Conservation (phyloP, 148 eudicot species). For the Vaccinium myrtillus region DNA sequence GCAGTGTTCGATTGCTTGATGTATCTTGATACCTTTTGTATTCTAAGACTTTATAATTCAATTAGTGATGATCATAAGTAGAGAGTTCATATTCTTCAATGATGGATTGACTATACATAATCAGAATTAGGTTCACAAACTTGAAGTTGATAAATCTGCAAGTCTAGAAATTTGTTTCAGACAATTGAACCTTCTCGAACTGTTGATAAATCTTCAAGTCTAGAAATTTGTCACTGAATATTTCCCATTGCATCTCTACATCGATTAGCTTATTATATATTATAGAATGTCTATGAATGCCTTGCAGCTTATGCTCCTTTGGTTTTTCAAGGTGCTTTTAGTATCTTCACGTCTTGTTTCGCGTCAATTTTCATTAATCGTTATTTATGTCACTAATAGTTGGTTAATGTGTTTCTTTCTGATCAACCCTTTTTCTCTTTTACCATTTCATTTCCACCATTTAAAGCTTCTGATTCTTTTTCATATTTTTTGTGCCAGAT, state of each 20-base stretch:
- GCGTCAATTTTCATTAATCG: background rate
- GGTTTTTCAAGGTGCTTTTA: background rate
- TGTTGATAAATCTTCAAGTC: too few relatives aligned
- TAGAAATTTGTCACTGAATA: too few relatives aligned
- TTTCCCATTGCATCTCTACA: background rate
- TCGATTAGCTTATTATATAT: background rate
- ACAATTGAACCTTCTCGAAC: too few relatives aligned
- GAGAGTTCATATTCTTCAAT: too few relatives aligned
- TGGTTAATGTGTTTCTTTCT: background rate
- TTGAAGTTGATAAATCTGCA: too few relatives aligned
- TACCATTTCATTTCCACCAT: background rate
- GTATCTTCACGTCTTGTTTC: background rate
- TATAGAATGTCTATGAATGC: background rate
- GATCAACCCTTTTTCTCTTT: background rate
- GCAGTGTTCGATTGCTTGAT: too few relatives aligned
- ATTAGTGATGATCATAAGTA: too few relatives aligned
- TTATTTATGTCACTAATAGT: background rate
- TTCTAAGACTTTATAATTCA: too few relatives aligned
- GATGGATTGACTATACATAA: too few relatives aligned
- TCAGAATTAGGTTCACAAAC: too few relatives aligned
- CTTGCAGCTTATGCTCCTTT: background rate
- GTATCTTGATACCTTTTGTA: background rate
- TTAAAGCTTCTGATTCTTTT: background rate
- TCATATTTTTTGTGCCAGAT: conserved; percentile 41
- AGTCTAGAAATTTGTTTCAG: too few relatives aligned